Evolutionary conservation across 306 rosid genomes (phyloP).

Genomic region (Quercus rubra): DNA sequence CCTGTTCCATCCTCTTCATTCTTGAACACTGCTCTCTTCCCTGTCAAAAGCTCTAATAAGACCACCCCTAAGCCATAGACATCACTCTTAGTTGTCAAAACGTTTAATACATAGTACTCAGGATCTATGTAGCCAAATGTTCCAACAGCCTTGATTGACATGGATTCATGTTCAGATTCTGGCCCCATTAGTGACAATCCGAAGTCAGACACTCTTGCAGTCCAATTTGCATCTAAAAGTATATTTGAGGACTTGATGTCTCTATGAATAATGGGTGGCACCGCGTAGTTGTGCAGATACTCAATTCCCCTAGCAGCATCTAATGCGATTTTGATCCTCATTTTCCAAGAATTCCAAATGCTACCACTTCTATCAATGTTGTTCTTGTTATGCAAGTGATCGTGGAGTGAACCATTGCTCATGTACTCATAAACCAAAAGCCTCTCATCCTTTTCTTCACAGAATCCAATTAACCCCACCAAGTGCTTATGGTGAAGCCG

Average conservation of each 20-base stretch:
- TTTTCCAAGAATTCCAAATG: conserved; percentile 37
- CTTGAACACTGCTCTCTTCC: conserved; percentile 38
- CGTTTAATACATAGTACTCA: conserved; percentile 36
- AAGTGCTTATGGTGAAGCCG: conserved; percentile 49
- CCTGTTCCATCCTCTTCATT: conserved; percentile 11
- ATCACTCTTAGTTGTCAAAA: conserved; percentile 41
- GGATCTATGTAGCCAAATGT: conserved; percentile 60
- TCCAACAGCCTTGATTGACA: conserved; percentile 29
- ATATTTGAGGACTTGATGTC: conserved; percentile 55
- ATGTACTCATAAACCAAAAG: conserved; percentile 45
- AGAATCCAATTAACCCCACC: conserved; percentile 41
- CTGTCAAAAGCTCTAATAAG: conserved; percentile 49
- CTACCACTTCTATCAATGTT: conserved; percentile 5
- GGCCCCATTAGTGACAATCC: conserved; percentile 39
- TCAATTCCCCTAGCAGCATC: conserved; percentile 49
- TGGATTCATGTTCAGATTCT: not conserved
- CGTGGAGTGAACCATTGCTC: conserved; percentile 43
- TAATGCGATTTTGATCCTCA: conserved; percentile 41
- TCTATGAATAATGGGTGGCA: conserved; percentile 49
- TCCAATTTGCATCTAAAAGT: conserved; percentile 34
- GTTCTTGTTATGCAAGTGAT: conserved; percentile 38
- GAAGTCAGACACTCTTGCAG: conserved; percentile 43
- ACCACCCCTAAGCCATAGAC: conserved; percentile 50
- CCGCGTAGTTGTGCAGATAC: conserved; percentile 50
- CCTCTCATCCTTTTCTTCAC: conserved; percentile 38